Evolutionary conservation across 768 basidiomycete genomes (phyloP).

Genomic region (Termitomyces sp.): DNA sequence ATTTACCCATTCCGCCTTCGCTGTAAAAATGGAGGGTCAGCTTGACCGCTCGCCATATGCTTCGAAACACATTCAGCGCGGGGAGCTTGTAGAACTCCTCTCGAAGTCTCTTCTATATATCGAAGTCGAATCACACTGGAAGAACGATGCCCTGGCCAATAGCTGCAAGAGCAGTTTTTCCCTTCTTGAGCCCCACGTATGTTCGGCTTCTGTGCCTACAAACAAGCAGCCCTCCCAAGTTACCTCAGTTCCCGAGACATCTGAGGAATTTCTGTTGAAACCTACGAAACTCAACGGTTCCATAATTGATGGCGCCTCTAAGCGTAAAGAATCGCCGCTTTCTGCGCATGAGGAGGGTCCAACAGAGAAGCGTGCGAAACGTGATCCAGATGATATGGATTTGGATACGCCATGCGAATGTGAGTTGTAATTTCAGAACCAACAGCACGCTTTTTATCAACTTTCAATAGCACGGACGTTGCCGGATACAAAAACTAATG

Average conservation of each 20-base stretch:
- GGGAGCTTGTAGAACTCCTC: slow-evolving; percentile 76
- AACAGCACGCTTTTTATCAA: neutral
- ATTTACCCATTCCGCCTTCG: slow-evolving; percentile 77
- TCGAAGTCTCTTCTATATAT: slow-evolving; percentile 74
- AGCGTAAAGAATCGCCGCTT: slow-evolving; percentile 51
- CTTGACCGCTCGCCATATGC: slow-evolving; percentile 66
- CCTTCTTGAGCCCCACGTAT: slow-evolving; percentile 69
- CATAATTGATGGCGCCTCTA: slow-evolving; percentile 22
- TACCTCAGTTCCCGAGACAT: slow-evolving; percentile 8
- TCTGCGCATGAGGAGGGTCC: slow-evolving; percentile 35
- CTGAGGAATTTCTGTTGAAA: slow-evolving; percentile 7
- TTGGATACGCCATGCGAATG: slow-evolving; percentile 32
- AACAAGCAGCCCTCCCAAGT: slow-evolving; percentile 17
- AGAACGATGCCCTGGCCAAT: slow-evolving; percentile 48
- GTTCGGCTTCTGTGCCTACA: slow-evolving; percentile 43
- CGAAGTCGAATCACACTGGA: slow-evolving; percentile 84
- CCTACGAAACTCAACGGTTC: slow-evolving; percentile 16
- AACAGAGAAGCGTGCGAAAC: slow-evolving; percentile 59
- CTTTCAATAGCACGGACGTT: neutral
- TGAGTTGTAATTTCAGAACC: slow-evolving; percentile 13
- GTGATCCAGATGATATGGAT: slow-evolving; percentile 42
- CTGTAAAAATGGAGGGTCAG: slow-evolving; percentile 68
- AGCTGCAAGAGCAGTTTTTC: slow-evolving; percentile 71
- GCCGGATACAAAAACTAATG: neutral
- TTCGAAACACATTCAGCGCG: slow-evolving; percentile 71